These are phyloP conservation scores for Paecilomyces sp. DNA, from an alignment of 2,329 filamentous ascomycete species.

Conservation along the genomic window DNA sequence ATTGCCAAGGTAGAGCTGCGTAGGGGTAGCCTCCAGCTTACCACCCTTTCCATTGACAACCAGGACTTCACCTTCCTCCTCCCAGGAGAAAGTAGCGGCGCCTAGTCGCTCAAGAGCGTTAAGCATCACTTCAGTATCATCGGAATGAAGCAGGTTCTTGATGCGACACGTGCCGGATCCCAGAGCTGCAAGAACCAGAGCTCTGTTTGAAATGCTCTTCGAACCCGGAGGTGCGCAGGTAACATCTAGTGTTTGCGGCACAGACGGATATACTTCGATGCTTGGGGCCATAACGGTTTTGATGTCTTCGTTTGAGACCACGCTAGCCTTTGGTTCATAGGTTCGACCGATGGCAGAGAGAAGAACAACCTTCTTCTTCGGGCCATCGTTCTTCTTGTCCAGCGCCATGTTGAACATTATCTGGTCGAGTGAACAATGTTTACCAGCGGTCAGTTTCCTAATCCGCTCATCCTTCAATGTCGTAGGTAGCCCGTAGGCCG, in stretches of 20 bases:
- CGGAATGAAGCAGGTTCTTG: slow-evolving; percentile 88
- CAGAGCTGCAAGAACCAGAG: slow-evolving; percentile 86
- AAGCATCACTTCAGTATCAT: slow-evolving; percentile 96
- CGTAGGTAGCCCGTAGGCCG: slow-evolving; percentile 86
- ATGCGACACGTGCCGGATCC: slow-evolving; percentile 80
- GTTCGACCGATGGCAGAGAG: slow-evolving; percentile 85
- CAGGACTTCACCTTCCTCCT: slow-evolving; percentile 85
- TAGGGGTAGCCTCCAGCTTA: slow-evolving; percentile 64
- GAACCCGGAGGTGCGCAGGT: slow-evolving; percentile 86
- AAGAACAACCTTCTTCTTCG: slow-evolving; percentile 91
- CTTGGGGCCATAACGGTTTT: slow-evolving; percentile 75
- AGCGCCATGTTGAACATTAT: slow-evolving; percentile 91
- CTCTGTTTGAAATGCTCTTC: slow-evolving; percentile 95
- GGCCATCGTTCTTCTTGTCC: slow-evolving; percentile 96
- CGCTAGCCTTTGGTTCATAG: slow-evolving; percentile 77
- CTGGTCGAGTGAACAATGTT: slow-evolving; percentile 77
- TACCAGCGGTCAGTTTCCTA: slow-evolving; percentile 73
- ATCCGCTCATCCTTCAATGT: slow-evolving; percentile 78
- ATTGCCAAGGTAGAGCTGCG: slow-evolving; percentile 87
- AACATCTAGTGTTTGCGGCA: slow-evolving; percentile 58
- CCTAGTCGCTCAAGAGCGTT: slow-evolving; percentile 79
- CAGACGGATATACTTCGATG: slow-evolving; percentile 64
- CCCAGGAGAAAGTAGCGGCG: slow-evolving; percentile 86
- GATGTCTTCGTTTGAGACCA: slow-evolving; percentile 81
- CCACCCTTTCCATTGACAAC: slow-evolving; percentile 90